A percentile compares a stretch with the other conserved stretches of the same genome.
Evolutionary conservation across 2,329 filamentous ascomycete species (phyloP).

Genomic region (Scedosporium minutisporum): DNA sequence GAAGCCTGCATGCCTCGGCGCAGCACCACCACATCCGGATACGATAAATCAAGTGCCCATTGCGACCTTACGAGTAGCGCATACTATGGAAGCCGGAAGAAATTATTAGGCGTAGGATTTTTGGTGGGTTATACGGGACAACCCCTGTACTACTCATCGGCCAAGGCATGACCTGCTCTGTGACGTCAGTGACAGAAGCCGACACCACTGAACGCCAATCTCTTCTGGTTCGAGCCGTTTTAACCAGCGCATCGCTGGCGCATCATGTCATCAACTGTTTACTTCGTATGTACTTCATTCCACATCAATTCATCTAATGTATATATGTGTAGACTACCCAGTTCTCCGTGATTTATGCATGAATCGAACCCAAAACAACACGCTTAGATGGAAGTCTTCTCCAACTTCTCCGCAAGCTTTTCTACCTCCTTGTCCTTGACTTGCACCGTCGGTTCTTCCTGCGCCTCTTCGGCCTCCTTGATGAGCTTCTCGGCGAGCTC

Average conservation of each 20-base stretch:
- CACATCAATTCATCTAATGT: neutral
- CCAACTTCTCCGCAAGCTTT: conserved; percentile 63
- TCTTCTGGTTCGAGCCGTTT: no score
- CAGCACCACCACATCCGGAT: neutral
- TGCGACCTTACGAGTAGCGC: neutral
- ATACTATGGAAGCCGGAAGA: neutral
- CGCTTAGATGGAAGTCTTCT: conserved; percentile 53
- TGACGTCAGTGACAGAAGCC: no score
- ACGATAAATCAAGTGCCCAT: neutral
- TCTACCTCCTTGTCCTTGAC: conserved; percentile 71
- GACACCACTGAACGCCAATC: no score
- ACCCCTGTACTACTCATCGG: no score
- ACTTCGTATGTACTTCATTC: neutral
- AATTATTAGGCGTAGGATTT: neutral
- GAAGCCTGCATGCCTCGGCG: neutral
- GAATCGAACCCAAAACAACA: neutral
- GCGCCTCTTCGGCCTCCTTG: conserved; percentile 61
- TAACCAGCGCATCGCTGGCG: neutral
- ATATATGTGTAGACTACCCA: neutral
- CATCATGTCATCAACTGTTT: neutral
- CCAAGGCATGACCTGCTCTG: no score
- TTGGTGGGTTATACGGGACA: no score
- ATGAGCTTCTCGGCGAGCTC: conserved; percentile 60
- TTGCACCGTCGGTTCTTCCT: conserved; percentile 63
- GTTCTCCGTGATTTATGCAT: neutral